A percentile compares a stretch with the other conserved stretches of the same genome.
Evolutionary conservation across 768 basidiomycete species (phyloP).

Genomic region (Tulasnella sp.): DNA sequence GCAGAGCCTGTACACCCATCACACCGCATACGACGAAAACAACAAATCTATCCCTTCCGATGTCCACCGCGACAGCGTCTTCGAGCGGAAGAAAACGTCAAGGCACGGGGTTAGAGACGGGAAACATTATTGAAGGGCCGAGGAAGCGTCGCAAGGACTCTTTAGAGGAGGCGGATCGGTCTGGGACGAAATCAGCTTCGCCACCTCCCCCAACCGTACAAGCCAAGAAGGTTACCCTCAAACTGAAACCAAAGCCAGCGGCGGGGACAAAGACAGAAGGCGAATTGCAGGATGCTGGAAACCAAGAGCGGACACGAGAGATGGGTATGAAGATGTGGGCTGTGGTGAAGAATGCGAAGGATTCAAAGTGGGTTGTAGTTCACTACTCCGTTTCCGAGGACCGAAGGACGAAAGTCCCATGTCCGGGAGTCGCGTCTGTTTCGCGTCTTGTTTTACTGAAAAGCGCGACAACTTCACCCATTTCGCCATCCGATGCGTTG

Average conservation of each 20-base stretch:
- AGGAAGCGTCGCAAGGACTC: slow-evolving; percentile 9
- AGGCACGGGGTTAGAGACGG: slow-evolving; percentile 1
- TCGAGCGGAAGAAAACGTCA: not conserved
- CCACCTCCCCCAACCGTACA: not conserved
- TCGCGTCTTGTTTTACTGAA: not conserved
- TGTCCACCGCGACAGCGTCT: not conserved
- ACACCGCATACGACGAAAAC: too few relatives aligned
- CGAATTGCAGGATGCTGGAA: not conserved
- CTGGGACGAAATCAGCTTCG: slow-evolving; percentile 5
- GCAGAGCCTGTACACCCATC: too few relatives aligned
- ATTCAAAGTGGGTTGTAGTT: slow-evolving; percentile 64
- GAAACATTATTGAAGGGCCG: slow-evolving; percentile 7
- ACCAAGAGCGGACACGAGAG: not conserved
- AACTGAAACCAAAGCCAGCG: slow-evolving; percentile 1
- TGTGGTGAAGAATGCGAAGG: slow-evolving; percentile 68
- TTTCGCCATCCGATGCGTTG: not conserved
- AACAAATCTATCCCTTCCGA: not conserved
- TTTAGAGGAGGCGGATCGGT: not conserved
- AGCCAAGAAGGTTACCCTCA: slow-evolving; percentile 9
- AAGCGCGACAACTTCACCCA: not conserved
- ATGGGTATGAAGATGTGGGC: slow-evolving; percentile 52
- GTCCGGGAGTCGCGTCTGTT: not conserved
- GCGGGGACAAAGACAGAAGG: not conserved
- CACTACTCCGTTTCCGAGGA: not conserved
- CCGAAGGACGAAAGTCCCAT: slow-evolving; percentile 3